Evolutionary conservation across 1,284 basidiomycete genomes (phyloP).

Genomic region (Pseudozyma thailandica): DNA sequence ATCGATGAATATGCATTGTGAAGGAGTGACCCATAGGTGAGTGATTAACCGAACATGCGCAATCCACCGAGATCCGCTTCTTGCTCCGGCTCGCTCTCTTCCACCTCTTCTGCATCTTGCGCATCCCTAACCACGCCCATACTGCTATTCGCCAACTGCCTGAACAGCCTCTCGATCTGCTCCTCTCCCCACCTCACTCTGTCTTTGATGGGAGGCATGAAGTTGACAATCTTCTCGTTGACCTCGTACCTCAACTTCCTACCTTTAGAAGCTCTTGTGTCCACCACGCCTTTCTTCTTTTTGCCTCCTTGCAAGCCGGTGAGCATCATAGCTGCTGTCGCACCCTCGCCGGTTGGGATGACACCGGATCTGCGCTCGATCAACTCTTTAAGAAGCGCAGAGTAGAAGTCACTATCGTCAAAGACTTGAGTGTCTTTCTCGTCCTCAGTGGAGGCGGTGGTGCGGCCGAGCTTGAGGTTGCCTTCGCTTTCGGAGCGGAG

Average conservation of each 20-base stretch:
- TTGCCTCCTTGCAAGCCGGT: conserved; percentile 24
- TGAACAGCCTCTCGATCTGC: conserved; percentile 60
- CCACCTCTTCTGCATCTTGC: conserved; percentile 13
- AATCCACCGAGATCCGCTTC: conserved; percentile 33
- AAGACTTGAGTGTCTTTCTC: conserved; percentile 52
- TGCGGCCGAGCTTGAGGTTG: conserved; percentile 19
- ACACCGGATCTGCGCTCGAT: conserved; percentile 54
- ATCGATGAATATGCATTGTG: neutral
- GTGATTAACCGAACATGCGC: conserved; percentile 36
- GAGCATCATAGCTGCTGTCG: conserved; percentile 28
- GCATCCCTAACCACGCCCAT: conserved; percentile 13
- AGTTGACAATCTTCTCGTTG: conserved; percentile 64
- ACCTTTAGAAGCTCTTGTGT: conserved; percentile 63
- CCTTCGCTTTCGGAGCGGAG: conserved; percentile 33
- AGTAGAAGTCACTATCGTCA: conserved; percentile 67
- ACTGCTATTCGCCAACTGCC: conserved; percentile 45
- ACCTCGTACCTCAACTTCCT: conserved; percentile 64
- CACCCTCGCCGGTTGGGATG: conserved; percentile 3
- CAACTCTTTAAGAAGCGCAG: conserved; percentile 60
- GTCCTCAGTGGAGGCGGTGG: neutral
- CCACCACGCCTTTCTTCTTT: conserved; percentile 54
- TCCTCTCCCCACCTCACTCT: conserved; percentile 50
- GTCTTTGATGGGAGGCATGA: conserved; percentile 64
- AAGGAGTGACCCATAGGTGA: neutral
- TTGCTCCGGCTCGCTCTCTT: conserved; percentile 5